These are phyloP conservation scores for Calonectria hongkongensis DNA, from an alignment of 2,329 filamentous ascomycete genomes.

Conservation along the genomic window DNA sequence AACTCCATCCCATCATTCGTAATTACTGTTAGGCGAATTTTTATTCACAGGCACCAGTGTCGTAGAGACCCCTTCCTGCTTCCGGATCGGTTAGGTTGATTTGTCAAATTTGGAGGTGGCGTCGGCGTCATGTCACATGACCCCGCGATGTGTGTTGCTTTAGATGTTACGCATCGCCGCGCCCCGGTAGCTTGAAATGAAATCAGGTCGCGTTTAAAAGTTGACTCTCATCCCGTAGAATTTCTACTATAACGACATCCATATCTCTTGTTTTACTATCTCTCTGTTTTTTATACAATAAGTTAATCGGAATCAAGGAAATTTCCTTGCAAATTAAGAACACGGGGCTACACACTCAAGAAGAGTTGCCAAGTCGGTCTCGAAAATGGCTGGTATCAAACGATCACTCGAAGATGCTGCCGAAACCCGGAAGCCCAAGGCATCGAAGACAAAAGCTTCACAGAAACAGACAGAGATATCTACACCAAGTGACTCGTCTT, in stretches of 20 bases:
- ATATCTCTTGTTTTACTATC: not conserved
- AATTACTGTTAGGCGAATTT: not conserved
- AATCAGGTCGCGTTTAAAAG: conserved; percentile 33
- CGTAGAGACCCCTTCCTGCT: not conserved
- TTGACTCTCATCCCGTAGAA: not conserved
- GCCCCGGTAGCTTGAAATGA: conserved; percentile 45
- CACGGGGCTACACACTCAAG: not conserved
- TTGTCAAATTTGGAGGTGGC: conserved; percentile 14
- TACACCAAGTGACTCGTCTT: conserved; percentile 19
- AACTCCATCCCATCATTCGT: not conserved
- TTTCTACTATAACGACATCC: not conserved
- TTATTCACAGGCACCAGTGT: not conserved
- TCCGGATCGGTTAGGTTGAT: not conserved
- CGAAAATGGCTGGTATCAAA: conserved; percentile 45
- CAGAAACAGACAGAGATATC: conserved; percentile 23
- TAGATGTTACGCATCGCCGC: conserved; percentile 50
- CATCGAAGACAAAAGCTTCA: conserved; percentile 30
- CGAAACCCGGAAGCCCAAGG: conserved; percentile 42
- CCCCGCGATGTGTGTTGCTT: conserved; percentile 55
- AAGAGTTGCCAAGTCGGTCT: not conserved
- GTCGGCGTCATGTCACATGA: conserved; percentile 52
- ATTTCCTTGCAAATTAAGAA: not conserved
- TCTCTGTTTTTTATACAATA: not conserved
- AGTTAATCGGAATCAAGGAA: not conserved
- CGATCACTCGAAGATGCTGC: conserved; percentile 46